Evolutionary conservation across 202 grass and related monocot genomes (phyloP).

Genomic region (Carex sylvatica): DNA sequence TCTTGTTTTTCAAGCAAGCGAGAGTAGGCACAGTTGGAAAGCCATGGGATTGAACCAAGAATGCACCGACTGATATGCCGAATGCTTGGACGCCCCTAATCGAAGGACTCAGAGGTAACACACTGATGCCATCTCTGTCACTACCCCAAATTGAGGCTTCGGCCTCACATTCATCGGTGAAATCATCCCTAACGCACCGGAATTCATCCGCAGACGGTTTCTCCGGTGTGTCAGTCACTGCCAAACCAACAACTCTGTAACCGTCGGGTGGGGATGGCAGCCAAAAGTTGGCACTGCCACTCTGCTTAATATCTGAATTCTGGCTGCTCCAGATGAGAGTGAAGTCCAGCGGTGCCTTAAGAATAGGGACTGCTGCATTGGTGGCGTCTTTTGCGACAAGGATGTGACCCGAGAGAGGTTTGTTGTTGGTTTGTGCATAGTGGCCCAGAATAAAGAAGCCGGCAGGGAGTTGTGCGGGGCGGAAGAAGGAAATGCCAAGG

Average conservation of each 20-base stretch:
- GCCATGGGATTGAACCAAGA: slow-evolving; percentile 27
- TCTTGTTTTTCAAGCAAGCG: slow-evolving; percentile 68
- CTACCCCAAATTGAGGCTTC: slow-evolving; percentile 44
- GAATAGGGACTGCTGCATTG: background rate
- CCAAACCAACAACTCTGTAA: slow-evolving; percentile 50
- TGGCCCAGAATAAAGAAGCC: slow-evolving; percentile 56
- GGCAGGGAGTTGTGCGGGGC: slow-evolving; percentile 38
- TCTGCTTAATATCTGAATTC: slow-evolving; percentile 28
- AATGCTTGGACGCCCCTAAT: slow-evolving; percentile 40
- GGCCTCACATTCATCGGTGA: slow-evolving; percentile 57
- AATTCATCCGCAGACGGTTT: slow-evolving; percentile 56
- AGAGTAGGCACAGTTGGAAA: slow-evolving; percentile 15
- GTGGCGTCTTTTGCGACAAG: slow-evolving; percentile 40
- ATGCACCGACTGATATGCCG: slow-evolving; percentile 59
- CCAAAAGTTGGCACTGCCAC: slow-evolving; percentile 64
- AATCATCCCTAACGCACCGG: slow-evolving; percentile 59
- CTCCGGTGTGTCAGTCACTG: slow-evolving; percentile 38
- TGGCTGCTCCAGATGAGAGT: slow-evolving; percentile 67
- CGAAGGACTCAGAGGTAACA: slow-evolving; percentile 35
- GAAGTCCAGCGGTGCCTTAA: slow-evolving; percentile 56
- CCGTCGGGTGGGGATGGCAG: slow-evolving; percentile 52
- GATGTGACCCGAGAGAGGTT: slow-evolving; percentile 49
- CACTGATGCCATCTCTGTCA: slow-evolving; percentile 49
- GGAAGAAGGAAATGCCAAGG: slow-evolving; percentile 58
- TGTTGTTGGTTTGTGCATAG: slow-evolving; percentile 75